Percentiles rank a stretch among this genome's conserved stretches.
Conservation (phyloP, 2,329 filamentous ascomycete genomes). For the Bipolaris oryzae region DNA sequence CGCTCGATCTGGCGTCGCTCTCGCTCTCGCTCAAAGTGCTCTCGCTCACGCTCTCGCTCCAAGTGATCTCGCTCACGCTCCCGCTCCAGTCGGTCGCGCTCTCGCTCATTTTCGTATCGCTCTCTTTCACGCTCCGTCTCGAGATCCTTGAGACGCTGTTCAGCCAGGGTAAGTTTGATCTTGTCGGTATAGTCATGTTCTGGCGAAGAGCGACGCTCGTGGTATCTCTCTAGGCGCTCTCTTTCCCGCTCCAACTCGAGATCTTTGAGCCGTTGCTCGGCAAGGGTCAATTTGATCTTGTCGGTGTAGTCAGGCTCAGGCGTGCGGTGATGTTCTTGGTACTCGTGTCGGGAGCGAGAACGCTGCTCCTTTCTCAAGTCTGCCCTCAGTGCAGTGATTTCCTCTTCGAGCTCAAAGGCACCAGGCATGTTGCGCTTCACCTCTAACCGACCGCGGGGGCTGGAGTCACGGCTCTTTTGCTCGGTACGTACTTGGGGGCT, state of each 20-base stretch:
- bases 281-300: conserved; percentile 43
- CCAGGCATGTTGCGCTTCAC: conserved; percentile 37
- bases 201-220: conserved; percentile 2
- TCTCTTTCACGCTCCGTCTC: conserved; percentile 13
- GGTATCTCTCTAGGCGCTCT: conserved; percentile 37
- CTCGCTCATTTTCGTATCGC: conserved; percentile 31
- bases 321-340: conserved; percentile 29
- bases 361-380: conserved; percentile 34
- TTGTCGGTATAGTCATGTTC: conserved; percentile 12
- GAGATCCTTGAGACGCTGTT: conserved; percentile 14
- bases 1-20: conserved; percentile 30
- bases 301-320: conserved; percentile 18
- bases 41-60: conserved; percentile 29
- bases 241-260: conserved; percentile 39
- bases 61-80: conserved; percentile 35
- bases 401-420: conserved; percentile 45
- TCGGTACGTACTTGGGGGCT: conserved; percentile 44
- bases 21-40: conserved; percentile 35
- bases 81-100: conserved; percentile 40
- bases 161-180: conserved; percentile 11
- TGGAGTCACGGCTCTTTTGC: conserved; percentile 30
- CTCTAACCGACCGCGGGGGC: conserved; percentile 37
- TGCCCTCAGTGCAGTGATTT: conserved; percentile 40
- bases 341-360: conserved; percentile 33
- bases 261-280: conserved; percentile 46